These are phyloP conservation scores for Populus pruinosa DNA, from an alignment of 345 rosid genomes.

Conservation along the genomic window DNA sequence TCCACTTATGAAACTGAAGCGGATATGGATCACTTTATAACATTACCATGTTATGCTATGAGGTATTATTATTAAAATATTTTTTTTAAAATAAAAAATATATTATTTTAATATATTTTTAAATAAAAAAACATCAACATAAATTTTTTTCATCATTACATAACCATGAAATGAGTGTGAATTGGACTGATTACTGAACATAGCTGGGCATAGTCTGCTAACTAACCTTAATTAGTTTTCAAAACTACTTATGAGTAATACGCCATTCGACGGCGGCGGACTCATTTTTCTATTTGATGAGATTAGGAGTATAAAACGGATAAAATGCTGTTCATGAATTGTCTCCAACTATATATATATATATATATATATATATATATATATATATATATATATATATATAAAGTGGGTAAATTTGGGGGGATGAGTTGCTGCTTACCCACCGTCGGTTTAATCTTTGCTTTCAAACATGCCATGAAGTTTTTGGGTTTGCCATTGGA, in stretches of 20 bases:
- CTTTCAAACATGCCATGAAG: slow-evolving; percentile 32
- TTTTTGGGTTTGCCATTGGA: slow-evolving; percentile 20
- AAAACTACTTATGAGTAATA: neutral
- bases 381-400: no score
- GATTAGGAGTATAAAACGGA: neutral
- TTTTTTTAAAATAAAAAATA: no score
- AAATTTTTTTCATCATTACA: no score
- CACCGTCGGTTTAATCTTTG: slow-evolving; percentile 43
- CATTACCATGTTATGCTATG: no score
- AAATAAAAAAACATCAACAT: no score
- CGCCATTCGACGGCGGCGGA: no score
- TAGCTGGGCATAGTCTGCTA: neutral
- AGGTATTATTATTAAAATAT: no score
- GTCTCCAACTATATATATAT: neutral
- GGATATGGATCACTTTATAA: no score
- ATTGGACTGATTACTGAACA: neutral
- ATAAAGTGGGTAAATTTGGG: neutral
- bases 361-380: no score
- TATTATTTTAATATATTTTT: no score
- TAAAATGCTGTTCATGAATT: neutral
- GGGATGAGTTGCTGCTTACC: slow-evolving; percentile 21
- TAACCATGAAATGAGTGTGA: no score
- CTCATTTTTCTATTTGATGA: neutral
- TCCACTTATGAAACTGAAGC: neutral
- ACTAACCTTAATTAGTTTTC: neutral